These are phyloP conservation scores for Calonectria leucothoes DNA, from an alignment of 2,329 filamentous ascomycete genomes.

Conservation along the genomic window DNA sequence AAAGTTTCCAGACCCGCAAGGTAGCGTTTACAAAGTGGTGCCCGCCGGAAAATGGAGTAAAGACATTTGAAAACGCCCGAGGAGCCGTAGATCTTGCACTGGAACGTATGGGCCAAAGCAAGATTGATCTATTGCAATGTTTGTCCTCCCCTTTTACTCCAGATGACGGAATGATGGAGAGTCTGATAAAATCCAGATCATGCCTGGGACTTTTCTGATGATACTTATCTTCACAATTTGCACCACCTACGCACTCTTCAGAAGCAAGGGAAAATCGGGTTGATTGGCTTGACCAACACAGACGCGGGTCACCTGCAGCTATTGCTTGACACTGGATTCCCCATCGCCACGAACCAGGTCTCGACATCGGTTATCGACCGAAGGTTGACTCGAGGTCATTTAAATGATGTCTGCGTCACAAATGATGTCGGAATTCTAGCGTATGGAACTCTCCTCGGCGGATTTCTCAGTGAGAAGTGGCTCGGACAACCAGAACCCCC, in stretches of 20 bases:
- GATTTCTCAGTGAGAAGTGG: slow-evolving; percentile 37
- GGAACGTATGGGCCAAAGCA: background rate
- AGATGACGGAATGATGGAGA: background rate
- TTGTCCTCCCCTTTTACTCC: background rate
- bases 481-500: slow-evolving; percentile 28
- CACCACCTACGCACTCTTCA: background rate
- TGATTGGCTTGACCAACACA: background rate
- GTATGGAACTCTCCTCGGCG: slow-evolving; percentile 23
- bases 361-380: background rate
- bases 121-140: background rate
- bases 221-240: slow-evolving; percentile 8
- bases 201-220: slow-evolving; percentile 4
- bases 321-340: background rate
- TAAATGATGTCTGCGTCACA: background rate
- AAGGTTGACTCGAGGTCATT: background rate
- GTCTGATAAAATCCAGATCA: background rate
- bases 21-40: slow-evolving; percentile 1
- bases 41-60: background rate
- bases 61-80: background rate
- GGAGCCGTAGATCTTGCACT: background rate
- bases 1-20: background rate
- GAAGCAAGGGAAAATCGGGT: background rate
- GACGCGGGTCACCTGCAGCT: slow-evolving; percentile 7
- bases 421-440: slow-evolving; percentile 1
- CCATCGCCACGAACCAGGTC: slow-evolving; percentile 9